Conservation (phyloP, 345 rosid genomes). For the Pseudoturritis turrita region DNA sequence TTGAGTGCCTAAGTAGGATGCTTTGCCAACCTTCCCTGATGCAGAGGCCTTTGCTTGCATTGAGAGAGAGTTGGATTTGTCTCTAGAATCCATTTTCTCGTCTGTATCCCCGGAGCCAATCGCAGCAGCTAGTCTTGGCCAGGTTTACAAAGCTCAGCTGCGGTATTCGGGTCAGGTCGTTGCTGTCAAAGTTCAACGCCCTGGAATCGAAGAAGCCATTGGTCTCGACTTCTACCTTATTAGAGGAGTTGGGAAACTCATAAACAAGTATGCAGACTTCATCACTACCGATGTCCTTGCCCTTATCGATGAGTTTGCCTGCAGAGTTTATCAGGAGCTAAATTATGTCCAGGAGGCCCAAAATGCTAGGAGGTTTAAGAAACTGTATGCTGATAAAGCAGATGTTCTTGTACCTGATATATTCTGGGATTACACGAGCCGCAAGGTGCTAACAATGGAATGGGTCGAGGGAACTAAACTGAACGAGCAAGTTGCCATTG, state of each 20-base stretch:
- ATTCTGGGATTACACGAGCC: constrained; percentile 91
- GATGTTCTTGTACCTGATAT: constrained; percentile 97
- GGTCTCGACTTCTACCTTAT: constrained; percentile 89
- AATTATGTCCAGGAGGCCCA: constrained; percentile 98
- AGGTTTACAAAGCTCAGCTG: constrained; percentile 92
- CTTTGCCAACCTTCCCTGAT: constrained; percentile 96
- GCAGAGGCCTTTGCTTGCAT: constrained; percentile 85
- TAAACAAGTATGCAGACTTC: constrained; percentile 72
- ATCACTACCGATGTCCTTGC: constrained; percentile 80
- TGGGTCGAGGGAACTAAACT: constrained; percentile 95
- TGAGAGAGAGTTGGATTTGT: constrained; percentile 71
- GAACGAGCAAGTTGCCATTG: constrained; percentile 84
- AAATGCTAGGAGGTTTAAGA: constrained; percentile 90
- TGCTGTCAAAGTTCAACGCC: constrained; percentile 97
- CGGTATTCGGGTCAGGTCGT: constrained; percentile 69
- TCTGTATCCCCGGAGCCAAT: constrained; percentile 76
- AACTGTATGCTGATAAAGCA: constrained; percentile 86
- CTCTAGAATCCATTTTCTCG: constrained; percentile 70
- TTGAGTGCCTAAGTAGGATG: constrained; percentile 55
- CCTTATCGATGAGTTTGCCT: constrained; percentile 85
- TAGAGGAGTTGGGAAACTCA: constrained; percentile 68
- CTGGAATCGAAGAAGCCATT: constrained; percentile 81
- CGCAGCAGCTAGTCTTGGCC: constrained; percentile 97
- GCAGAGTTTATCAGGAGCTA: constrained; percentile 91
- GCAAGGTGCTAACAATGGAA: constrained; percentile 91